A percentile compares a stretch with the other conserved stretches of the same genome.
These are phyloP conservation scores for Castanea mollissima DNA, from an alignment of 306 rosid genomes.

Conservation along the genomic window DNA sequence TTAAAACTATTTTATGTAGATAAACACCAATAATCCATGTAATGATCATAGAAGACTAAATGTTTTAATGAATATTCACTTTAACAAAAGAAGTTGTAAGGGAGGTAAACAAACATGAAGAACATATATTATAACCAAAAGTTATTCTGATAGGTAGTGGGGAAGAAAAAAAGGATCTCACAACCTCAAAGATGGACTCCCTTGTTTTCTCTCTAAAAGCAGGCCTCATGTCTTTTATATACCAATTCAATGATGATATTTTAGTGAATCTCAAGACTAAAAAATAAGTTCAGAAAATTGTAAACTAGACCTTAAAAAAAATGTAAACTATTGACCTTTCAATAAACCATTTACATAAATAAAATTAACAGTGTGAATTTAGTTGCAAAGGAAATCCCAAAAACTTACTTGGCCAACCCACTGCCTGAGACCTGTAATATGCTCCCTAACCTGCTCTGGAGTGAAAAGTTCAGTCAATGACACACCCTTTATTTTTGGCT, in stretches of 20 bases:
- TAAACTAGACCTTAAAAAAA: neutral
- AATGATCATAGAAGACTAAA: no score
- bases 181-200: neutral
- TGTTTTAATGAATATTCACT: no score
- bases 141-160: neutral
- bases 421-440: constrained; percentile 80
- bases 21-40: no score
- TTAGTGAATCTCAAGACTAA: neutral
- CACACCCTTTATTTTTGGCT: constrained; percentile 94
- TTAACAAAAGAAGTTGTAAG: neutral
- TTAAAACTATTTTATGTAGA: no score
- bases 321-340: neutral
- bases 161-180: neutral
- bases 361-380: no score
- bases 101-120: neutral
- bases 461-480: constrained; percentile 89
- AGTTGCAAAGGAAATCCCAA: constrained; percentile 4
- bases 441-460: constrained; percentile 92
- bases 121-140: neutral
- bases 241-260: neutral
- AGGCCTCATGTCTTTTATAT: no score
- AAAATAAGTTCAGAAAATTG: neutral
- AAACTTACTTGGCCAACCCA: constrained; percentile 97
- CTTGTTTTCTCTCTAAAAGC: neutral
- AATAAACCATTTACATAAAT: neutral